These are phyloP conservation scores for Ilex aquifolium DNA, from an alignment of 257 asterid genomes.

Conservation along the genomic window DNA sequence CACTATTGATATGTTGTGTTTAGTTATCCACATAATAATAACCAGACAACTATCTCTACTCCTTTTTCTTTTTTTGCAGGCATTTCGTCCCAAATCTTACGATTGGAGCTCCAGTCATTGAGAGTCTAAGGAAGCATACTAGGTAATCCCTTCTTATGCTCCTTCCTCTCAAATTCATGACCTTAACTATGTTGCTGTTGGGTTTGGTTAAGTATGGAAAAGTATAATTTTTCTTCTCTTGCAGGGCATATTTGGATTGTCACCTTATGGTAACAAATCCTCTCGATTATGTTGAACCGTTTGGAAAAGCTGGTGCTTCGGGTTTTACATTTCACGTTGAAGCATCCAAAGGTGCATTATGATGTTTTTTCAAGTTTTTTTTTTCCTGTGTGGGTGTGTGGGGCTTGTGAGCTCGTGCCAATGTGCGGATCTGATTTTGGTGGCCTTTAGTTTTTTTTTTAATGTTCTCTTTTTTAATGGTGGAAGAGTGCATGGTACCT, in stretches of 20 bases:
- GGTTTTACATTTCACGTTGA: slow-evolving; percentile 93
- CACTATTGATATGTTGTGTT: background rate
- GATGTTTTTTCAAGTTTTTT: background rate
- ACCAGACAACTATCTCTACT: slow-evolving; percentile 4
- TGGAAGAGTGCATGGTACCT: background rate
- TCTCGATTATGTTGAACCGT: slow-evolving; percentile 74
- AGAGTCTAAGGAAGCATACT: slow-evolving; percentile 86
- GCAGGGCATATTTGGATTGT: slow-evolving; percentile 89
- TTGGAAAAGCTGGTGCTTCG: slow-evolving; percentile 86
- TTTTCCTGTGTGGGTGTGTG: background rate
- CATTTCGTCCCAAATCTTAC: slow-evolving; percentile 93
- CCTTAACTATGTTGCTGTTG: background rate
- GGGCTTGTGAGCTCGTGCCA: too few relatives aligned
- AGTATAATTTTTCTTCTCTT: slow-evolving; percentile 2
- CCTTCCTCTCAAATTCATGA: background rate
- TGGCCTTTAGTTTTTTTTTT: background rate
- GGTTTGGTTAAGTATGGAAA: slow-evolving; percentile 1
- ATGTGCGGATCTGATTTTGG: too few relatives aligned
- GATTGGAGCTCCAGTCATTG: slow-evolving; percentile 85
- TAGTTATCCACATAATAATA: background rate
- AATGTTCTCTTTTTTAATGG: background rate
- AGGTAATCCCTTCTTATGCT: slow-evolving; percentile 25
- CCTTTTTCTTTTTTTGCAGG: slow-evolving; percentile 33
- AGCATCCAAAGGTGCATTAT: slow-evolving; percentile 58
- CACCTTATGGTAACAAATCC: slow-evolving; percentile 97